Evolutionary conservation across 2,329 filamentous ascomycete genomes (phyloP).

Genomic region (Aschersonia sp.): DNA sequence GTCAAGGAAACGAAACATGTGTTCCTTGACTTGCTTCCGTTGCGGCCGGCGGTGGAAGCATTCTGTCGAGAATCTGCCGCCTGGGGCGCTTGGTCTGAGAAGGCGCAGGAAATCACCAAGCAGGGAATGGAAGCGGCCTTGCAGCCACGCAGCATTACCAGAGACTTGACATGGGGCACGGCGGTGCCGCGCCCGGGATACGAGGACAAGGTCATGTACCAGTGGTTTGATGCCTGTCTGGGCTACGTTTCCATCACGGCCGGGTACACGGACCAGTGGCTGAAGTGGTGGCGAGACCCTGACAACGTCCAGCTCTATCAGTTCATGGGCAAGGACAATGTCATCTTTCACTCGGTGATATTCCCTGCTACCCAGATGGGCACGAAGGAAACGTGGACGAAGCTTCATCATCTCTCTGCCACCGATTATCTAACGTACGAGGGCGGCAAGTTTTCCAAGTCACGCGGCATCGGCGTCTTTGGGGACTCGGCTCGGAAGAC

Average conservation of each 20-base stretch:
- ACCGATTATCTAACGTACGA: slow-evolving; percentile 68
- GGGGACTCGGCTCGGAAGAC: slow-evolving; percentile 72
- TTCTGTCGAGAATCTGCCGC: slow-evolving; percentile 57
- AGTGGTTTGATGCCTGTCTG: slow-evolving; percentile 74
- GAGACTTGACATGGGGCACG: slow-evolving; percentile 69
- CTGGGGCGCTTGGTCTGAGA: slow-evolving; percentile 57
- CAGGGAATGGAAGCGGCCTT: slow-evolving; percentile 65
- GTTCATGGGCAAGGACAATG: slow-evolving; percentile 60
- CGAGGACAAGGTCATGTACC: slow-evolving; percentile 56
- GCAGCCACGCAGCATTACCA: slow-evolving; percentile 66
- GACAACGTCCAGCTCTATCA: slow-evolving; percentile 73
- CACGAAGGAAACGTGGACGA: slow-evolving; percentile 66
- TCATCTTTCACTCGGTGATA: slow-evolving; percentile 70
- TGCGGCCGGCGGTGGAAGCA: slow-evolving; percentile 55
- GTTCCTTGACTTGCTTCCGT: slow-evolving; percentile 63
- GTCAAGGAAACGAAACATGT: slow-evolving; percentile 71
- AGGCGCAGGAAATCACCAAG: slow-evolving; percentile 55
- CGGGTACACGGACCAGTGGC: slow-evolving; percentile 66
- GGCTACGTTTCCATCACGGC: slow-evolving; percentile 79
- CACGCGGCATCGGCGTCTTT: slow-evolving; percentile 67
- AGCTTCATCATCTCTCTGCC: slow-evolving; percentile 64
- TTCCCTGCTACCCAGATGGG: slow-evolving; percentile 70
- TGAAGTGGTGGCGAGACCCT: slow-evolving; percentile 76
- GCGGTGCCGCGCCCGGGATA: slow-evolving; percentile 28
- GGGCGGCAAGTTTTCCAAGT: slow-evolving; percentile 72